These are phyloP conservation scores for Phialemoniopsis sp. DNA, from an alignment of 2,329 filamentous ascomycete genomes.

Conservation along the genomic window DNA sequence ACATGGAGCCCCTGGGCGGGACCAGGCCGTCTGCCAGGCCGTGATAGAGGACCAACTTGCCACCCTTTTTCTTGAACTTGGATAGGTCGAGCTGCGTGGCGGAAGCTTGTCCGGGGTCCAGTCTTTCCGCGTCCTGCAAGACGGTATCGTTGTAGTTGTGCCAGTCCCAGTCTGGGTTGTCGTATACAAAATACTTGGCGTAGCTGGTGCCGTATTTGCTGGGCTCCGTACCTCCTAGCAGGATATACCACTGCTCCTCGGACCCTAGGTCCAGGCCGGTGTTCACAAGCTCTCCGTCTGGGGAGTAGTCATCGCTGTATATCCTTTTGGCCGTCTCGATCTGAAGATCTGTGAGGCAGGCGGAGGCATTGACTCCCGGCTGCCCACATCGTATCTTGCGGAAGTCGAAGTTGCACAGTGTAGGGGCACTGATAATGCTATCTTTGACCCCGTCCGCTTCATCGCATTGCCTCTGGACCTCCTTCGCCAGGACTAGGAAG, in stretches of 20 bases:
- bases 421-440: conserved; percentile 42
- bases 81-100: conserved; percentile 34
- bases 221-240: conserved; percentile 23
- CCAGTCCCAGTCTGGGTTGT: conserved; percentile 30
- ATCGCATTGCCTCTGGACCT: conserved; percentile 47
- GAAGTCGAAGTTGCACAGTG: conserved; percentile 38
- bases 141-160: conserved; percentile 25
- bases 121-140: conserved; percentile 19
- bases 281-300: conserved; percentile 28
- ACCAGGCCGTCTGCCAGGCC: conserved; percentile 36
- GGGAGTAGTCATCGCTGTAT: conserved; percentile 19
- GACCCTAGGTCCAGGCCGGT: conserved; percentile 42
- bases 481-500: conserved; percentile 31
- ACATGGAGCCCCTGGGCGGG: conserved; percentile 24
- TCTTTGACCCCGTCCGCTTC: conserved; percentile 42
- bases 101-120: conserved; percentile 30
- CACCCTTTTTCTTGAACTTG: conserved; percentile 29
- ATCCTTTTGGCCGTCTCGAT: conserved; percentile 23
- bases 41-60: conserved; percentile 42
- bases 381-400: conserved; percentile 29
- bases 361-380: conserved; percentile 14
- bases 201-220: conserved; percentile 27
- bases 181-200: conserved; percentile 32
- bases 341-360: conserved; percentile 35
- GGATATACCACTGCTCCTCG: conserved; percentile 28